Conservation (phyloP, 2,329 filamentous ascomycete genomes). For the Aureobasidium sp. region DNA sequence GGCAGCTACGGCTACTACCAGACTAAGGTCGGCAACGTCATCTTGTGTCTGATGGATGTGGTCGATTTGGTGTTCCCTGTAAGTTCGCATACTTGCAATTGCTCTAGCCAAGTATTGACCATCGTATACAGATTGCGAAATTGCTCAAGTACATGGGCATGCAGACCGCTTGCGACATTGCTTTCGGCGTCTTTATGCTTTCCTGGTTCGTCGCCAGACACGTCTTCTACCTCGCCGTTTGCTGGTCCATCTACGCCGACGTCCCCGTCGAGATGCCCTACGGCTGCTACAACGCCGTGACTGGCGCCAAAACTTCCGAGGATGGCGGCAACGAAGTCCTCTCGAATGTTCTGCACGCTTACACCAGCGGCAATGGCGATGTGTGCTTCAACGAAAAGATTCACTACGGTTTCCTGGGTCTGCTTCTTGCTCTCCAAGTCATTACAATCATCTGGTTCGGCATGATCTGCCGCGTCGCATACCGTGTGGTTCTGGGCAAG, state of each 20-base stretch:
- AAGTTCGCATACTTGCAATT: conserved; percentile 29
- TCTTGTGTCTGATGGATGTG: conserved; percentile 87
- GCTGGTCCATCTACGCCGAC: conserved; percentile 71
- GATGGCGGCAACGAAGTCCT: conserved; percentile 36
- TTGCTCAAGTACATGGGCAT: conserved; percentile 84
- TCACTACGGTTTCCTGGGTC: conserved; percentile 66
- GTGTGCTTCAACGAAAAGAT: conserved; percentile 74
- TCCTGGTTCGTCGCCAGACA: conserved; percentile 81
- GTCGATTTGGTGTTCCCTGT: conserved; percentile 85
- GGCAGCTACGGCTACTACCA: conserved; percentile 80
- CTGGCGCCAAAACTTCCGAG: conserved; percentile 46
- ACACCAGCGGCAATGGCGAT: conserved; percentile 56
- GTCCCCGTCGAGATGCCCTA: conserved; percentile 52
- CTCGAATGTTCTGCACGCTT: conserved; percentile 63
- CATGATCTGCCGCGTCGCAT: conserved; percentile 77
- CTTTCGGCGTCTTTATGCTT: conserved; percentile 78
- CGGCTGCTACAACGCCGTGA: conserved; percentile 61
- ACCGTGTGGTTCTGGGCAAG: conserved; percentile 67
- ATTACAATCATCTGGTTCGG: conserved; percentile 82
- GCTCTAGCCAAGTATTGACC: not conserved
- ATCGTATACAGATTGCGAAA: conserved; percentile 65
- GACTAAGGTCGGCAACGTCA: conserved; percentile 78
- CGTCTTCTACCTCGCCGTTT: conserved; percentile 66
- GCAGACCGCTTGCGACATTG: conserved; percentile 66
- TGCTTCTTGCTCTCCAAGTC: conserved; percentile 69